Conservation (phyloP, 306 rosid genomes). For the Trifolium pratense region DNA sequence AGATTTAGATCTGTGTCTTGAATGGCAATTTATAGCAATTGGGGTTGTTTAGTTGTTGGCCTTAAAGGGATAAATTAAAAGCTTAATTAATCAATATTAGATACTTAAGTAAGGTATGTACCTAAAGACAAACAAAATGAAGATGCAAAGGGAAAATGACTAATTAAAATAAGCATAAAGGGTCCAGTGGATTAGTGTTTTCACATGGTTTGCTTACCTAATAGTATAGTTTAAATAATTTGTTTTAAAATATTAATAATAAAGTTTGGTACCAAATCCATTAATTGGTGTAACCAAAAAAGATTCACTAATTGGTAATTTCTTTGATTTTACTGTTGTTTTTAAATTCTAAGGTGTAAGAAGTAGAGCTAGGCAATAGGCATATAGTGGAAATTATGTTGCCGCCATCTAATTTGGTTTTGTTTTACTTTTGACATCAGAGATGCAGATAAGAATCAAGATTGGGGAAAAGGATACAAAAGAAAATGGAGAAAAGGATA, state of each 20-base stretch:
- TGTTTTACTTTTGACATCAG: conserved; percentile 52
- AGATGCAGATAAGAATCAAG: conserved; percentile 33
- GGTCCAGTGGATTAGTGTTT: background rate
- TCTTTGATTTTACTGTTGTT: conserved; percentile 34
- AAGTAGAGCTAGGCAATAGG: too few relatives aligned
- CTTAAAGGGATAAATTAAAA: conserved; percentile 34
- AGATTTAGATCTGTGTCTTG: conserved; percentile 15
- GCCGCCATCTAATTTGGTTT: conserved; percentile 52
- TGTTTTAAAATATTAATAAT: background rate
- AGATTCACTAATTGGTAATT: conserved; percentile 30
- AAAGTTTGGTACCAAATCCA: conserved; percentile 34
- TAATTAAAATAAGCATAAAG: conserved; percentile 7
- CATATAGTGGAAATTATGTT: conserved; percentile 50
- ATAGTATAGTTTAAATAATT: conserved; percentile 38
- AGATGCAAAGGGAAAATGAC: conserved; percentile 9
- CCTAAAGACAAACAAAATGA: background rate
- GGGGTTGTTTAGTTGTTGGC: conserved; percentile 43
- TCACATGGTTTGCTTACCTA: conserved; percentile 45
- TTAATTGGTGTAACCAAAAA: background rate
- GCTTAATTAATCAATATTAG: background rate
- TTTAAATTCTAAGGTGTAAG: conserved; percentile 11
- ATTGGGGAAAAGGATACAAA: background rate
- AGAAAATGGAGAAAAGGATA: background rate
- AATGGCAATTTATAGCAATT: conserved; percentile 39
- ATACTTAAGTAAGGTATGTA: background rate